A percentile compares a stretch with the other conserved stretches of the same genome.
Conservation (phyloP, 257 asterid genomes). For the Prunella vulgaris region DNA sequence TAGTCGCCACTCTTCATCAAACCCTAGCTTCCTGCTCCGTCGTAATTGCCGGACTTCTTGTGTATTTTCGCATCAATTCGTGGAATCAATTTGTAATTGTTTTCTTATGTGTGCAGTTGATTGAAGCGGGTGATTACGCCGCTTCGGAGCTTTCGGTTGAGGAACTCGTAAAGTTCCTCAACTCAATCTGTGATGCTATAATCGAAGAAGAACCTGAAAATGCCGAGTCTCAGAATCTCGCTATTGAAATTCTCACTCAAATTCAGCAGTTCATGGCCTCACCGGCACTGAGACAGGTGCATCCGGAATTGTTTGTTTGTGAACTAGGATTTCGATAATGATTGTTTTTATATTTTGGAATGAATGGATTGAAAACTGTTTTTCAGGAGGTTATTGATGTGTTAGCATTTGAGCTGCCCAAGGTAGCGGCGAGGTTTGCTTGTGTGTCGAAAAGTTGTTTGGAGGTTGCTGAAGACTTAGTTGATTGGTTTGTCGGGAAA, state of each 20-base stretch:
- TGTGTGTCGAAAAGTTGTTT: slow-evolving; percentile 53
- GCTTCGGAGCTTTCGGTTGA: slow-evolving; percentile 34
- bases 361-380: neutral
- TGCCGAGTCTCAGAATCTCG: slow-evolving; percentile 28
- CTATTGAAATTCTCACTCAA: slow-evolving; percentile 43
- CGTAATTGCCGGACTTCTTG: slow-evolving; percentile 22
- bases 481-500: slow-evolving; percentile 40
- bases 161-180: slow-evolving; percentile 48
- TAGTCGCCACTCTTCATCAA: slow-evolving; percentile 33
- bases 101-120: slow-evolving; percentile 32
- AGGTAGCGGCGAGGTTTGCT: slow-evolving; percentile 51
- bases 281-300: slow-evolving; percentile 53
- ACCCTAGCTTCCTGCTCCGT: slow-evolving; percentile 47
- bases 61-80: neutral
- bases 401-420: slow-evolving; percentile 70
- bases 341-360: neutral
- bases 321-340: neutral
- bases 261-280: slow-evolving; percentile 40
- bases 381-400: slow-evolving; percentile 65
- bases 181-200: slow-evolving; percentile 37
- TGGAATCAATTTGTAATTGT: neutral
- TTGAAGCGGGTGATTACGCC: slow-evolving; percentile 46
- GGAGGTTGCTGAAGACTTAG: slow-evolving; percentile 43
- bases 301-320: neutral
- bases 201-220: slow-evolving; percentile 20